A percentile compares a stretch with the other conserved stretches of the same genome.
Conservation (phyloP, 106 monocot species). For the Vanilla planifolia region DNA sequence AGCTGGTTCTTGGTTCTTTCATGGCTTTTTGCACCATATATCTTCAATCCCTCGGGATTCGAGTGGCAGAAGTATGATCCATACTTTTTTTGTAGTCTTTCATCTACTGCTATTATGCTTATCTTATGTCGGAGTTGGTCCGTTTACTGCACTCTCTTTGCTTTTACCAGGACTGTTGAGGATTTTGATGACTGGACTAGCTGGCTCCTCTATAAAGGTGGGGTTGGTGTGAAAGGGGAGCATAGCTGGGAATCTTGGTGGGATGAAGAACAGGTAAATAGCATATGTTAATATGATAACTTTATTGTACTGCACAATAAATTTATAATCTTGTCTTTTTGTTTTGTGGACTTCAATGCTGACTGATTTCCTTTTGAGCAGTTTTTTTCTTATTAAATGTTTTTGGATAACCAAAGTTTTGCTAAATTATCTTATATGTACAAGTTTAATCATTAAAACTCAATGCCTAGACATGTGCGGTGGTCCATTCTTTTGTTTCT, state of each 20-base stretch:
- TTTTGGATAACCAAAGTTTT: too few relatives aligned
- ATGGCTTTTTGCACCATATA: slow-evolving; percentile 97
- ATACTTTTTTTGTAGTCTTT: background rate
- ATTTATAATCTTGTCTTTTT: too few relatives aligned
- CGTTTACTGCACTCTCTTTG: slow-evolving; percentile 7
- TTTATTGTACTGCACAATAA: background rate
- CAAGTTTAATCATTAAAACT: too few relatives aligned
- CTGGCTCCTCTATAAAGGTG: slow-evolving; percentile 93
- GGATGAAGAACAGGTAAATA: slow-evolving; percentile 92
- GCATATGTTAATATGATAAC: background rate
- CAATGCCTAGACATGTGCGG: too few relatives aligned
- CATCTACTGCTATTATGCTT: background rate
- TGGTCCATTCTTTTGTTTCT: too few relatives aligned
- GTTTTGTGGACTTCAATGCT: too few relatives aligned
- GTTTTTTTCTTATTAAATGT: too few relatives aligned
- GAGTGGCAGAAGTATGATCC: slow-evolving; percentile 93
- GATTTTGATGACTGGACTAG: slow-evolving; percentile 95
- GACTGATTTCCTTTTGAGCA: too few relatives aligned
- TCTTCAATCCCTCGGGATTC: slow-evolving; percentile 98
- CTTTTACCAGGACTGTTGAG: slow-evolving; percentile 65
- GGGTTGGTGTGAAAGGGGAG: slow-evolving; percentile 83
- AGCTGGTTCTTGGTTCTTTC: slow-evolving; percentile 94
- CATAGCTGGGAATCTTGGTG: slow-evolving; percentile 99
- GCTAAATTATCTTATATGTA: too few relatives aligned
- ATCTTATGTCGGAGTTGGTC: background rate